Conservation (phyloP, 2,329 filamentous ascomycete genomes). For the Penicillium sp. region DNA sequence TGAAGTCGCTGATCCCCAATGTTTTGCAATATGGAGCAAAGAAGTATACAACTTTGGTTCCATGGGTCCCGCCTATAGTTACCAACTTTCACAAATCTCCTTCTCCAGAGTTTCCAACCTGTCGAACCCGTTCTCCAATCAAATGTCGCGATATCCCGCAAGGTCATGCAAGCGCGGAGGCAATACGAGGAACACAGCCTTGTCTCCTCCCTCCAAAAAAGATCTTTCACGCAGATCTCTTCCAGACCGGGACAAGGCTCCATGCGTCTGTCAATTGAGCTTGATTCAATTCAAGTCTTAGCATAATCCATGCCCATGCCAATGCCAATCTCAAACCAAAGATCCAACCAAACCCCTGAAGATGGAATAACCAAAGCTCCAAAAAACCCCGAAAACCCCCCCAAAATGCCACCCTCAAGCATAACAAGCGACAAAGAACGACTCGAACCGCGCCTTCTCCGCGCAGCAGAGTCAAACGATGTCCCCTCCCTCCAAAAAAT, state of each 20-base stretch:
- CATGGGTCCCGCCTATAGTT: no score
- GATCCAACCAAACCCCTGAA: neutral
- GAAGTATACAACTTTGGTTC: no score
- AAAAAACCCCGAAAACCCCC: constrained; percentile 20
- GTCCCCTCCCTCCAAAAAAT: constrained; percentile 34
- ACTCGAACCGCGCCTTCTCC: constrained; percentile 44
- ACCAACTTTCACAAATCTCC: no score
- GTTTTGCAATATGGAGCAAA: no score
- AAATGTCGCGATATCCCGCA: neutral
- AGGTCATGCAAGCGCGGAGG: neutral
- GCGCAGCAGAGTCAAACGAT: constrained; percentile 42
- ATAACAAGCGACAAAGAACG: constrained; percentile 40
- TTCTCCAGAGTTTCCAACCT: neutral
- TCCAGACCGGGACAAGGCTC: neutral
- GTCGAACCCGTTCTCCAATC: neutral
- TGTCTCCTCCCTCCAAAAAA: neutral
- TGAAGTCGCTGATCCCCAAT: no score
- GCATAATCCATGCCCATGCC: neutral
- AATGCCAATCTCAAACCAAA: neutral
- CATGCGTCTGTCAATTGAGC: constrained; percentile 1
- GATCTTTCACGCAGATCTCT: constrained; percentile 13
- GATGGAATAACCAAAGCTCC: constrained; percentile 11
- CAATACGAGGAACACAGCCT: constrained; percentile 20
- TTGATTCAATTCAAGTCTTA: constrained; percentile 1
- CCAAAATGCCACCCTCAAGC: constrained; percentile 29